phyloP scores from a whole-genome alignment of 257 asterid species.

The Linderniella brevidens region DNA sequence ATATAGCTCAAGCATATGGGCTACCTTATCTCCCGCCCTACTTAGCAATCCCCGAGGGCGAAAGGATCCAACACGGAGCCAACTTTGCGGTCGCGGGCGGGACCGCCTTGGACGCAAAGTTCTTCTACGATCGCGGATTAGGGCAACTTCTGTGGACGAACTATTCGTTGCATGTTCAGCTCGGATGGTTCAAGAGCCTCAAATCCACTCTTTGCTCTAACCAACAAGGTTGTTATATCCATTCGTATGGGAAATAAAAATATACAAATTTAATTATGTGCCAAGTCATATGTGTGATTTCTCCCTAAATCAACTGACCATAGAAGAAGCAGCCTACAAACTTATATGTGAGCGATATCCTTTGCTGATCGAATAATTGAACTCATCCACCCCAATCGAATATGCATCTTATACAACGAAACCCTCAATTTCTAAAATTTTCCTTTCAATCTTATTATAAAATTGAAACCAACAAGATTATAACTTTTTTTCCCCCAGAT shows the following conservation, averaged over 20 bases:
- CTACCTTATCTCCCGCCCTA: constrained; percentile 51
- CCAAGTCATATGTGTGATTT: too few species aligned
- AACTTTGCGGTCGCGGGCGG: constrained; percentile 85
- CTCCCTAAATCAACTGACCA: too few species aligned
- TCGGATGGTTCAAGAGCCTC: constrained; percentile 51
- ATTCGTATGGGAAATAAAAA: too few species aligned
- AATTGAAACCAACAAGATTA: too few species aligned
- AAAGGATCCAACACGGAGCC: constrained; percentile 39
- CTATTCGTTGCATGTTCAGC: constrained; percentile 41
- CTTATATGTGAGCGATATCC: too few species aligned
- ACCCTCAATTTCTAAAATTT: too few species aligned
- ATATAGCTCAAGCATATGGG: constrained; percentile 67
- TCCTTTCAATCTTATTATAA: too few species aligned
- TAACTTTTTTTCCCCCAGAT: constrained; percentile 20
- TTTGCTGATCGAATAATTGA: too few species aligned
- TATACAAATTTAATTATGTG: too few species aligned
- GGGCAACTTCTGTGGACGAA: constrained; percentile 55
- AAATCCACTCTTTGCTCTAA: constrained; percentile 41
- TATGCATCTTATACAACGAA: too few species aligned
- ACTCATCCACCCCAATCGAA: too few species aligned
- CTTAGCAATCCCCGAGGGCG: constrained; percentile 21
- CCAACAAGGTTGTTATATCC: constrained; percentile 46
- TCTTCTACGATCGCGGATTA: constrained; percentile 37
- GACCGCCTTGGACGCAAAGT: constrained; percentile 51
- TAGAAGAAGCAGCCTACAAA: too few species aligned